Conservation (phyloP, 1,284 basidiomycete species). For the Trametes pubescens region DNA sequence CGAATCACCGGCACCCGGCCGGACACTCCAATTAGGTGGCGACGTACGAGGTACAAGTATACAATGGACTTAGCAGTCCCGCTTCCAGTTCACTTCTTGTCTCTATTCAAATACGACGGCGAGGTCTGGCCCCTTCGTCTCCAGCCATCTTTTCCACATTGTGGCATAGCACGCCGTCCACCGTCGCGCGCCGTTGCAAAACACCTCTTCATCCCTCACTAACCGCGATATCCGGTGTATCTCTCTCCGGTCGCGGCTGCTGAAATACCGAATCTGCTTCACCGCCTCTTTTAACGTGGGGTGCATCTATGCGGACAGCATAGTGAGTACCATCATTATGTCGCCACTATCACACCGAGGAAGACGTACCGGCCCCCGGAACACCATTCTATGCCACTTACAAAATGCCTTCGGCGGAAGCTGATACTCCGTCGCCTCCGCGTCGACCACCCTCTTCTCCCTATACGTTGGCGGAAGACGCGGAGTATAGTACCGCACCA, state of each 20-base stretch:
- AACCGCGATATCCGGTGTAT: slow-evolving; percentile 49
- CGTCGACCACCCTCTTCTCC: slow-evolving; percentile 21
- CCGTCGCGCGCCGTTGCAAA: slow-evolving; percentile 26
- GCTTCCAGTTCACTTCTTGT: too few relatives aligned
- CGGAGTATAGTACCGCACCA: slow-evolving; percentile 40
- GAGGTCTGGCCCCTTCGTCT: slow-evolving; percentile 40
- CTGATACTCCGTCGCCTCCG: slow-evolving; percentile 35
- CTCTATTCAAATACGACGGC: slow-evolving; percentile 37
- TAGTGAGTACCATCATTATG: background rate
- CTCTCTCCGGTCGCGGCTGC: slow-evolving; percentile 47
- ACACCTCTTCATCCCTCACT: slow-evolving; percentile 43
- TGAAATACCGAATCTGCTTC: slow-evolving; percentile 43
- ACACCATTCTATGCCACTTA: slow-evolving; percentile 54
- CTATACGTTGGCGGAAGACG: slow-evolving; percentile 38
- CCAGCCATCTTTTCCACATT: slow-evolving; percentile 48
- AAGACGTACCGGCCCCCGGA: slow-evolving; percentile 44
- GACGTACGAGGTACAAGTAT: too few relatives aligned
- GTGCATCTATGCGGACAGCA: slow-evolving; percentile 37
- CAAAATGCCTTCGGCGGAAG: slow-evolving; percentile 45
- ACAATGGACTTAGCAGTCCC: too few relatives aligned
- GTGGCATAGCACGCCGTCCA: slow-evolving; percentile 38
- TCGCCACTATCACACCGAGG: background rate
- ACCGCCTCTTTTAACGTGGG: slow-evolving; percentile 44
- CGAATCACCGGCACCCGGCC: too few relatives aligned
- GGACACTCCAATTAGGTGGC: too few relatives aligned